Base-by-base conservation (phyloP, 192 early-diverging fungal species). In the Coemansia aciculifera region DNA sequence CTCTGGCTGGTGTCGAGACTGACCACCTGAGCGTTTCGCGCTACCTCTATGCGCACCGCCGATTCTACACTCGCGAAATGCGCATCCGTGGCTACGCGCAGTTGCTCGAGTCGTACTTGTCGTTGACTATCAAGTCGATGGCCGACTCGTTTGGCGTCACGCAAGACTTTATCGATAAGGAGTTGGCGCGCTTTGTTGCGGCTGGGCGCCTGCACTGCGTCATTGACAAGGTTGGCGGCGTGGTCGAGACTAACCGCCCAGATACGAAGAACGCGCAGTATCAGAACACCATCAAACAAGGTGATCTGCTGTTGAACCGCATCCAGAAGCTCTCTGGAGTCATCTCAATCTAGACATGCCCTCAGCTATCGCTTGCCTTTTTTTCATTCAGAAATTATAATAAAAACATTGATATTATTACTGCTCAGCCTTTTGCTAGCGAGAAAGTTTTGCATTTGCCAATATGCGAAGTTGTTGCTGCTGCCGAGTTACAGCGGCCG, bases 251-350 rank as follows among this genome's bases (percentile, higher is more conserved):
- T 21, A 98, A 98, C 86, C 88, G 98, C 63, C 95, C 96, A 3
- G 98, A 99, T 64, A 89, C 91, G 15, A 99, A 99, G 89, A 99
- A 99, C 71, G 94, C 94, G 17, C 96, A 99, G 84, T 99, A 98
- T 83, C 96, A 98, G 76, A 81, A 87, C 54, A 90, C 90, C 17
- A 95, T 99, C 78, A 99, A 98, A 82, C 92, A 97, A 79, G 96
- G 98, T 15, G 98, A 99, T 75, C 64, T 94, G 63, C 80, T 99
- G 59, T 81, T 99, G 64, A 99, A 94, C 77, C 88, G 94, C 62
- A 88, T 99, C 44, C 98, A 99, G 85, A 98, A 98, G 74, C 85
- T 99, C 43, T 91, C 91, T 44, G 88, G 97, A 39, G 93, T 99
- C 62, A 92, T 97, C 66, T 92, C 93, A 68, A 88, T 94, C 52